phyloP scores from a whole-genome alignment of 1,284 basidiomycete genomes.

The Heterobasidion annosum region DNA sequence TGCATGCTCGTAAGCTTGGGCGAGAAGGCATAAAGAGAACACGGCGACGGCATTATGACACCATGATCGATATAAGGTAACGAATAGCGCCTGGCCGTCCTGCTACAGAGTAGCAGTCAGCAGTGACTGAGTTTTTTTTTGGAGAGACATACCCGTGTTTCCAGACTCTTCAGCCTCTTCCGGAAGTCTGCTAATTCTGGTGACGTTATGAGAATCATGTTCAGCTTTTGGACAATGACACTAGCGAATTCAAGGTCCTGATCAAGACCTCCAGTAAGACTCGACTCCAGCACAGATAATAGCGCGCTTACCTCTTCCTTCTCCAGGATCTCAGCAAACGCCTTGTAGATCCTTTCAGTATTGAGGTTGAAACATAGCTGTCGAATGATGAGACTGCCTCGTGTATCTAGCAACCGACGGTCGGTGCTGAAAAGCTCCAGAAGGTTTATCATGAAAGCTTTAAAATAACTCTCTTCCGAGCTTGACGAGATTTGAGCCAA shows the following conservation, averaged over 20 bases:
- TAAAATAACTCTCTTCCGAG: conserved; percentile 93
- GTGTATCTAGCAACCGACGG: conserved; percentile 79
- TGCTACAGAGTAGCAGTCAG: conserved; percentile 34
- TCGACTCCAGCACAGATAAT: not conserved
- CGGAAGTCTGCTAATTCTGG: conserved; percentile 94
- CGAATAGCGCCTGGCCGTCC: conserved; percentile 92
- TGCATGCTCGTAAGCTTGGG: conserved; percentile 98
- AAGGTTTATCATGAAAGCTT: conserved; percentile 91
- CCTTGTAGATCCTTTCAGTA: conserved; percentile 92
- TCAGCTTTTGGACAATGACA: conserved; percentile 95
- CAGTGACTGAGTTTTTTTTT: not conserved
- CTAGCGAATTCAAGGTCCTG: conserved; percentile 96
- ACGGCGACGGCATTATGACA: conserved; percentile 97
- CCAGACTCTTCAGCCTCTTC: conserved; percentile 85
- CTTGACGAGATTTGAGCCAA: conserved; percentile 94
- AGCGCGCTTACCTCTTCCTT: conserved; percentile 77
- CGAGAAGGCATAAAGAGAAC: conserved; percentile 91
- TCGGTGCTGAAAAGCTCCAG: conserved; percentile 95
- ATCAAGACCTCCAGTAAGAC: not conserved
- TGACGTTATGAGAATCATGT: conserved; percentile 94
- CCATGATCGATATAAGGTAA: conserved; percentile 93
- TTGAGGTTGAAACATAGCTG: conserved; percentile 93
- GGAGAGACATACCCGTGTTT: conserved; percentile 65
- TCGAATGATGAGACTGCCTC: conserved; percentile 93
- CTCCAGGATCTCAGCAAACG: conserved; percentile 95